Percentiles rank a stretch among this genome's conserved stretches.
phyloP scores from a whole-genome alignment of 352 stramenopile species.

The Pythium coloratum region DNA sequence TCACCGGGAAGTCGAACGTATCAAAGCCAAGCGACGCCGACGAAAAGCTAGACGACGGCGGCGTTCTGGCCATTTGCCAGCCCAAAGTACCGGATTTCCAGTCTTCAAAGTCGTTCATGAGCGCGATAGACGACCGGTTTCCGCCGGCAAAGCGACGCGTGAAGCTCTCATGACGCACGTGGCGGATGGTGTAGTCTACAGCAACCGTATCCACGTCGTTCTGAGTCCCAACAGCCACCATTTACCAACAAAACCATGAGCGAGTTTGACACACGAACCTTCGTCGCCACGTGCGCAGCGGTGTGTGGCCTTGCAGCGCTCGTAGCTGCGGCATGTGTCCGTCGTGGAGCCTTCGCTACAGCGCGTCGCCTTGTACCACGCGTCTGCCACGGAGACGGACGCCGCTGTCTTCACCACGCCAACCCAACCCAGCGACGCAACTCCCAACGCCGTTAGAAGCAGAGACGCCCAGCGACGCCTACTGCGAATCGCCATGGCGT shows the following conservation, averaged over 20 bases:
- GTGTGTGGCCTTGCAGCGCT: conserved; percentile 94
- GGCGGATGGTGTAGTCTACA: conserved; percentile 83
- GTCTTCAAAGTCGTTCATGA: conserved; percentile 96
- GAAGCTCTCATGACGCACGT: conserved; percentile 65
- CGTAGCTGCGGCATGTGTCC: conserved; percentile 66
- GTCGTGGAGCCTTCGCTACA: conserved; percentile 53
- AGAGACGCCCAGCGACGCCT: not conserved
- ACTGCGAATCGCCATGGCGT: not conserved
- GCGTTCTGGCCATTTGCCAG: conserved; percentile 44
- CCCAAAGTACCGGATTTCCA: conserved; percentile 90
- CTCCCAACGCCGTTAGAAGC: not conserved
- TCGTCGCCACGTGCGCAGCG: conserved; percentile 89
- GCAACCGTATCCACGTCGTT: not conserved
- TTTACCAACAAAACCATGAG: not conserved
- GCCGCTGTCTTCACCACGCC: not conserved
- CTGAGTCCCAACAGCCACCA: not conserved
- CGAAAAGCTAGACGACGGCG: conserved; percentile 1
- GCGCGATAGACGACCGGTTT: conserved; percentile 54
- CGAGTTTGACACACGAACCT: conserved; percentile 29
- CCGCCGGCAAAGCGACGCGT: conserved; percentile 84
- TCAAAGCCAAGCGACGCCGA: conserved; percentile 41
- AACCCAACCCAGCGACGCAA: not conserved
- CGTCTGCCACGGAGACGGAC: conserved; percentile 34
- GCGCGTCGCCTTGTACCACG: conserved; percentile 59
- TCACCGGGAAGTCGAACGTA: conserved; percentile 61